These are phyloP conservation scores for Gamarada debralockiae DNA, from an alignment of 495 filamentous ascomycete genomes.

Conservation along the genomic window DNA sequence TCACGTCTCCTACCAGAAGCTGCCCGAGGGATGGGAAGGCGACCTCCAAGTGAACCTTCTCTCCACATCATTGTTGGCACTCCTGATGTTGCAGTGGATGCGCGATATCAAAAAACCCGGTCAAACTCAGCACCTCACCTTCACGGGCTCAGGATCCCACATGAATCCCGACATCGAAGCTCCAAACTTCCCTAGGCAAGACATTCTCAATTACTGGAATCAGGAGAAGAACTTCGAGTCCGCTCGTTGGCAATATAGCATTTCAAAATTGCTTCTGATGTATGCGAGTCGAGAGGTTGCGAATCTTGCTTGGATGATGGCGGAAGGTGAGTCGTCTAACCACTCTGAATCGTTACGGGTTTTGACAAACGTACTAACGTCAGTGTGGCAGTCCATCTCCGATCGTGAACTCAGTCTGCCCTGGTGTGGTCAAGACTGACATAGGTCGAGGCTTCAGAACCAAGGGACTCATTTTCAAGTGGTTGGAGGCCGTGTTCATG, in stretches of 20 bases:
- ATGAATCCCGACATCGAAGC: slow-evolving; percentile 2
- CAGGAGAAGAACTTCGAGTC: slow-evolving; percentile 22
- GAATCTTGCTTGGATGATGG: slow-evolving; percentile 5
- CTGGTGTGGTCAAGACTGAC: slow-evolving; percentile 34
- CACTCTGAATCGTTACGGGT: background rate
- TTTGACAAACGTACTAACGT: no score
- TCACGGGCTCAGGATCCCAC: background rate
- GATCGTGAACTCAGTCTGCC: slow-evolving; percentile 32
- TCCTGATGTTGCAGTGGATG: slow-evolving; percentile 7
- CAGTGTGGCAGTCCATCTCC: slow-evolving; percentile 26
- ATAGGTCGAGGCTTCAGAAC: slow-evolving; percentile 23
- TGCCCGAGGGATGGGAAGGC: background rate
- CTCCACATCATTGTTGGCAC: slow-evolving; percentile 7
- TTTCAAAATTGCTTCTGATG: slow-evolving; percentile 34
- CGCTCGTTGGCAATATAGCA: slow-evolving; percentile 14
- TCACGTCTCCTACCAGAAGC: background rate
- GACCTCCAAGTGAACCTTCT: slow-evolving; percentile 10
- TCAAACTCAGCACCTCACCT: no score
- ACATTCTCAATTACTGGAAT: slow-evolving; percentile 21
- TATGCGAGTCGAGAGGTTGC: slow-evolving; percentile 28
- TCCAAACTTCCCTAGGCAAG: slow-evolving; percentile 3
- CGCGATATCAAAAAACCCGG: background rate
- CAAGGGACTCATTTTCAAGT: background rate
- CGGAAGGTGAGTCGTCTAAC: no score
- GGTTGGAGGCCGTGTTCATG: slow-evolving; percentile 10